Conservation (phyloP, 2,329 filamentous ascomycete genomes). For the Calonectria pteridis region DNA sequence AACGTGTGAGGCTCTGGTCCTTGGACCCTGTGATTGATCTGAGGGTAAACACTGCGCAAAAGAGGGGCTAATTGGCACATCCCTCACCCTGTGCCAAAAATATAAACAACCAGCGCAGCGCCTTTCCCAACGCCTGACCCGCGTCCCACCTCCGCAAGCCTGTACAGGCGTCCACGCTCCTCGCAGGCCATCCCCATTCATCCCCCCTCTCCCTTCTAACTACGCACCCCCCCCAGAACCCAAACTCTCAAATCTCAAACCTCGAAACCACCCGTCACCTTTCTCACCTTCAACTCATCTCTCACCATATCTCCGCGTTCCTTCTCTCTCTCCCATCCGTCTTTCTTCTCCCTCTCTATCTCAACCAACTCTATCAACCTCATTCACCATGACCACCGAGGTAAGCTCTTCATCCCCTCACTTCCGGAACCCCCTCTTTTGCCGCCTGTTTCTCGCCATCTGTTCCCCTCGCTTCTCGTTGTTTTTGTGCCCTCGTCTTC, state of each 20-base stretch:
- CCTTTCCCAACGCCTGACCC: slow-evolving; percentile 40
- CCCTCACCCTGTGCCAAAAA: slow-evolving; percentile 9
- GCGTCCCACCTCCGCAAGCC: slow-evolving; percentile 43
- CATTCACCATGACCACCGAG: slow-evolving; percentile 51
- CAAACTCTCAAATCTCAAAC: slow-evolving; percentile 44
- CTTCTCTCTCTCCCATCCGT: slow-evolving; percentile 35
- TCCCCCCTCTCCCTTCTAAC: slow-evolving; percentile 39
- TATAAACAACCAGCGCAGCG: slow-evolving; percentile 22
- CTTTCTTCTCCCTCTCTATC: slow-evolving; percentile 31
- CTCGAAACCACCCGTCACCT: slow-evolving; percentile 40
- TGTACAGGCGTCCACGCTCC: slow-evolving; percentile 28
- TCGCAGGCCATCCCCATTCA: slow-evolving; percentile 31
- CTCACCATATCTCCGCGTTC: slow-evolving; percentile 33
- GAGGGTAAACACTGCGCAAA: slow-evolving; percentile 9
- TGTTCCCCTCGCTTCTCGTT: slow-evolving; percentile 14
- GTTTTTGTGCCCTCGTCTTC: slow-evolving; percentile 36
- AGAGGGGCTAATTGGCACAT: slow-evolving; percentile 22
- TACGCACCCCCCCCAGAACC: slow-evolving; percentile 42
- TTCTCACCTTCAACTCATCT: slow-evolving; percentile 38
- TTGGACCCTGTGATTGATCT: not conserved
- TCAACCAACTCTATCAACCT: slow-evolving; percentile 36
- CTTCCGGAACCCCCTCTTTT: slow-evolving; percentile 17
- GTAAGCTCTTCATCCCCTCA: slow-evolving; percentile 41
- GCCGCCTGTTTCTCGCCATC: slow-evolving; percentile 16
- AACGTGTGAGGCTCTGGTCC: not conserved